Evolutionary conservation across 2,329 filamentous ascomycete genomes (phyloP).

Genomic region (Scopulariopsis brevicaulis): DNA sequence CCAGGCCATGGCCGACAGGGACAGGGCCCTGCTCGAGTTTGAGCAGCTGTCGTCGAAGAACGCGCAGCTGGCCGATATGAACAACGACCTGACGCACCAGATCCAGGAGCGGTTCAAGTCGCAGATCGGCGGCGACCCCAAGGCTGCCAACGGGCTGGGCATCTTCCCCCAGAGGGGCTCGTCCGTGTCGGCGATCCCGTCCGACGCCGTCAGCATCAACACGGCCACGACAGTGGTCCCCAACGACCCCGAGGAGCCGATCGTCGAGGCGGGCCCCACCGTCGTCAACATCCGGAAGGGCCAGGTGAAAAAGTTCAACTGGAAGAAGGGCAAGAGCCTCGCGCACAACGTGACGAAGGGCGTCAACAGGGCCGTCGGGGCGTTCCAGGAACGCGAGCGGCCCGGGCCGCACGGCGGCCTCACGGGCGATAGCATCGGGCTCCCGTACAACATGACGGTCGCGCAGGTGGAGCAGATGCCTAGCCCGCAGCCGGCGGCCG

Average conservation of each 20-base stretch:
- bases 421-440: constrained; percentile 51
- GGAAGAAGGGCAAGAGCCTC: constrained; percentile 94
- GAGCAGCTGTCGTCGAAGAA: constrained; percentile 93
- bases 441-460: constrained; percentile 61
- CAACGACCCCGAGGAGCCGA: constrained; percentile 54
- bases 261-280: constrained; percentile 67
- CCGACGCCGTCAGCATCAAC: constrained; percentile 40
- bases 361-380: constrained; percentile 81
- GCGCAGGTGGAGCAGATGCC: constrained; percentile 36
- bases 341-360: constrained; percentile 92
- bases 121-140: constrained; percentile 43
- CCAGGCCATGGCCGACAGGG: constrained; percentile 72
- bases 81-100: constrained; percentile 88
- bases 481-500: constrained; percentile 13
- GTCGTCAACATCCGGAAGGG: constrained; percentile 92
- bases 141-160: constrained; percentile 41
- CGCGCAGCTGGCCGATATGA: constrained; percentile 84
- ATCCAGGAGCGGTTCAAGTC: constrained; percentile 90
- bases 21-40: constrained; percentile 89
- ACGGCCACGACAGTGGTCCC: constrained; percentile 48
- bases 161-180: constrained; percentile 43
- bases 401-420: constrained; percentile 35
- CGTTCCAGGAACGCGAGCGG: constrained; percentile 49
- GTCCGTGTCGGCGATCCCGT: constrained; percentile 30
- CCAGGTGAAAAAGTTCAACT: constrained; percentile 93